Evolutionary conservation across 139 green algal species (phyloP), one percentile per base, ranked within the genome.

Genomic region (Coccomyxa sp.): DNA sequence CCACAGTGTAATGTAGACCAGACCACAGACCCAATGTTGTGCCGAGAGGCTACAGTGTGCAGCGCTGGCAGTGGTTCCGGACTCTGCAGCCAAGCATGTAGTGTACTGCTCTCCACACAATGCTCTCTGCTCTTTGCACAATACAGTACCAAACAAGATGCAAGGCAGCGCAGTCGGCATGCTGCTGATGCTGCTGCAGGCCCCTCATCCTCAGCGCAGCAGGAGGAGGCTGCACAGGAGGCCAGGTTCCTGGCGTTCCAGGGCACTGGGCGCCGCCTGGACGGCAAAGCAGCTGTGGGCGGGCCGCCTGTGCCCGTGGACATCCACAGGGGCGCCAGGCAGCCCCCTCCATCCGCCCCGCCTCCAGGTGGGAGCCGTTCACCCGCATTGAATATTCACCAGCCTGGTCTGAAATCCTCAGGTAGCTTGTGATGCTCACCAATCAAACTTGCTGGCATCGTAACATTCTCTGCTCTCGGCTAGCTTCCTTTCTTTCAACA

Each of bases 201-300:
- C 18, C 50, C 50, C 18, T 64, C 50, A 22, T 18, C 50, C 27
- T 18, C 50, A 22, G 50, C 50, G 50, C 33, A 31, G 3, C 14
- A 74, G 34, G 34, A 31, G 69, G 69, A n/a, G 6, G 24, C 34
- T 10, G 69, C 69, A 71, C 41, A 74, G 14, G 79, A 90, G 58
- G 82, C 86, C 16, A 86, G 81, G 58, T 95, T 97, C 81, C 72
- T 92, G 34, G 85, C 94, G 0, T 98, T 98, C 83, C 88, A 86
- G 1, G 93, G 94, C 29, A 74, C 88, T 3, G 92, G 82, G 5
- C 78, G 82, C 35, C 86, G 94, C 16, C 82, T 98, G 68, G 93
- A 98, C 81, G 94, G 94, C 72, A 96, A 95, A 86, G 24, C 90
- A 6, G 83, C 74, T 0, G 68, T 75, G 6, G 50, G 78, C 36